phyloP scores from a whole-genome alignment of 139 green algal genomes.

The Medakamo hakoo region DNA sequence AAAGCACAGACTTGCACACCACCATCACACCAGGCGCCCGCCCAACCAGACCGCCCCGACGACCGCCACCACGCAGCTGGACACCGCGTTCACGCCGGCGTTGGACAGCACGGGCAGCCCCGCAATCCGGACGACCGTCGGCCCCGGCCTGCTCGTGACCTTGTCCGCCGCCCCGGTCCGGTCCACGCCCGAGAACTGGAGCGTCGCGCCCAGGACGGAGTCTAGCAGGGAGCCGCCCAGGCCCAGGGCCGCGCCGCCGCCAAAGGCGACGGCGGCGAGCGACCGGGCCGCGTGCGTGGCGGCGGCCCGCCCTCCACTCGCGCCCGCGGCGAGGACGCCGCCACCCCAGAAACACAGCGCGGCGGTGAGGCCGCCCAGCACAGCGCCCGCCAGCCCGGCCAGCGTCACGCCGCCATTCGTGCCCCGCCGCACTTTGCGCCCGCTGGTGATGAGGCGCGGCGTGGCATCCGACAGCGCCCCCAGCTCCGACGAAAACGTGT shows the following conservation, averaged over 20 bases:
- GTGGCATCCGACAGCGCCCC: constrained; percentile 43
- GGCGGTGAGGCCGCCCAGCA: constrained; percentile 37
- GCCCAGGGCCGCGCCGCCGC: constrained; percentile 53
- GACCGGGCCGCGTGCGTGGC: no score
- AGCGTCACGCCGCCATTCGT: constrained; percentile 74
- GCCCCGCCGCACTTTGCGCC: constrained; percentile 45
- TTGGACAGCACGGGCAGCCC: constrained; percentile 20
- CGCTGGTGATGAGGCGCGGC: constrained; percentile 72
- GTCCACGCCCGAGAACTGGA: constrained; percentile 77
- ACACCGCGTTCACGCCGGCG: constrained; percentile 15
- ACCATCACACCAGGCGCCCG: no score
- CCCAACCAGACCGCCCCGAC: neutral
- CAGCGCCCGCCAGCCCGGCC: constrained; percentile 45
- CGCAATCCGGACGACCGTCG: constrained; percentile 31
- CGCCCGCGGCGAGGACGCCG: no score
- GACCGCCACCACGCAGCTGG: neutral
- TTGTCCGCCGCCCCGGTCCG: constrained; percentile 4
- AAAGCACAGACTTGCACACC: no score
- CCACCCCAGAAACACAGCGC: neutral
- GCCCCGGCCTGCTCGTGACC: constrained; percentile 32
- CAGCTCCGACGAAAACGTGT: constrained; percentile 86
- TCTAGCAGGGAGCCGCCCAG: constrained; percentile 76
- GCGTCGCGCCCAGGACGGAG: constrained; percentile 75
- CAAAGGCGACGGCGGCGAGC: no score
- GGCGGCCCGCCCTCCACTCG: no score